Evolutionary conservation across 306 rosid species (phyloP), one percentile per base, ranked within the genome.

Genomic region (Begonia masoniana): DNA sequence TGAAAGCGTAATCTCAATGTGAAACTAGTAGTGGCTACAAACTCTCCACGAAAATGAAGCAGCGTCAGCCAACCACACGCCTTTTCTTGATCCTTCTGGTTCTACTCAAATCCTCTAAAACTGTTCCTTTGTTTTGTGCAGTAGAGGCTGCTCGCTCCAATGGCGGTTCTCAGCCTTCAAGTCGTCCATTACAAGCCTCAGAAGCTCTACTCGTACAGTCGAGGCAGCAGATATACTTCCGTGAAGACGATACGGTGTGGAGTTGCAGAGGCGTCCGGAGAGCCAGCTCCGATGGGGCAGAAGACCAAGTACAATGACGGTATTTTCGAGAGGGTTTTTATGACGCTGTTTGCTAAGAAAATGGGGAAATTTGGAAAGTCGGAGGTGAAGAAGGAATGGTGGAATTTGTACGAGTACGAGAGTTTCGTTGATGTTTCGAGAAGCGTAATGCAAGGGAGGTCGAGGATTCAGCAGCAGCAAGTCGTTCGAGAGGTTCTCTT

Each of bases 401-500:
- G 78, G 79, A 72, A 24, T 71, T 54, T 67, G 88, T 31, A 31
- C 39, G 39, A 85, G 50, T 91, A 85, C 4, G 96, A 85, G 60
- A 67, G 82, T 16, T 91, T 85, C 55, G 97, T 91, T 26, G 94
- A 85, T 57, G 97, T 71, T 0, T 91, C 96, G 0, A 76, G 41
- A 68, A 73, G 94, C 62, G 97, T 91, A 10, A 85, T 83, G 94
- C 85, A 75, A 58, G 94, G 97, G 0, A 73, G 91, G 79, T 72
- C 83, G 55, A 81, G 96, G 3, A 2, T 61, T 11, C 94, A 85
- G 76, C 97, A 91, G 51, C 94, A 85, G n/a, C 51, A 78, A 57
- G 94, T 85, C 0, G 97, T 91, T 62, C 69, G 96, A 42, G 69
- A 83, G 59, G 97, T 91, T 41, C 95, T 91, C 67, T 60, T 85